phyloP scores from a whole-genome alignment of 73 alveolate species.

The Breviolum minutum region DNA sequence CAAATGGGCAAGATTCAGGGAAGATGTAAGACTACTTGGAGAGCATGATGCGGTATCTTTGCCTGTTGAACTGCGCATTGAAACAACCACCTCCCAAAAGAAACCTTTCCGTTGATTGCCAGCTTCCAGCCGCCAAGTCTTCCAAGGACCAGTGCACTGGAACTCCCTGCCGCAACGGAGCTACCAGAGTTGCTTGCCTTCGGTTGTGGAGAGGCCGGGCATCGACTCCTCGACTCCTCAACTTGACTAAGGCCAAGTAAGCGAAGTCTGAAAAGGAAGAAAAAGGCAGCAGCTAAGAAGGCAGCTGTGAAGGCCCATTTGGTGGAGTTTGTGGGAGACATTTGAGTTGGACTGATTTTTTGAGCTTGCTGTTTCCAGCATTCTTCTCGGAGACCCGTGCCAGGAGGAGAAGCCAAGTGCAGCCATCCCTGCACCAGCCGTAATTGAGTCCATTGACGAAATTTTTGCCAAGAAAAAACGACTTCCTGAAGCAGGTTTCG shows the following conservation, averaged over 20 bases:
- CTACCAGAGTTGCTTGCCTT: neutral
- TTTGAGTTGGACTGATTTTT: too few relatives aligned
- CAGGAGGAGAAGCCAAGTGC: neutral
- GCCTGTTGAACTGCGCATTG: too few relatives aligned
- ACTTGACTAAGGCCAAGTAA: slow-evolving; percentile 27
- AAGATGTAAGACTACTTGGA: too few relatives aligned
- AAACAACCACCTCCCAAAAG: too few relatives aligned
- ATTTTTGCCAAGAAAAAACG: slow-evolving; percentile 39
- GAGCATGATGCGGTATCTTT: too few relatives aligned
- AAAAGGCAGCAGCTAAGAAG: slow-evolving; percentile 40
- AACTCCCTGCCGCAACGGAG: neutral
- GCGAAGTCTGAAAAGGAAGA: slow-evolving; percentile 39
- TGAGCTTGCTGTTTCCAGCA: too few relatives aligned
- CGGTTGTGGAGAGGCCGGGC: neutral
- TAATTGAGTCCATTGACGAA: slow-evolving; percentile 51
- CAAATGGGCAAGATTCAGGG: too few relatives aligned
- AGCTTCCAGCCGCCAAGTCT: neutral
- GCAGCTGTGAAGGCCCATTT: neutral
- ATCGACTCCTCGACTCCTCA: neutral
- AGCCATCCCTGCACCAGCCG: neutral
- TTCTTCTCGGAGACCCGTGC: neutral
- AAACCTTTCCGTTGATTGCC: too few relatives aligned
- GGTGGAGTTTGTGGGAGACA: neutral
- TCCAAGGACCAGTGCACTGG: neutral
- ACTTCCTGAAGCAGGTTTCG: neutral